Percentiles rank a stretch among this genome's conserved stretches.
Conservation (phyloP, 495 filamentous ascomycete species). For the Talaromyces stipitatus region DNA sequence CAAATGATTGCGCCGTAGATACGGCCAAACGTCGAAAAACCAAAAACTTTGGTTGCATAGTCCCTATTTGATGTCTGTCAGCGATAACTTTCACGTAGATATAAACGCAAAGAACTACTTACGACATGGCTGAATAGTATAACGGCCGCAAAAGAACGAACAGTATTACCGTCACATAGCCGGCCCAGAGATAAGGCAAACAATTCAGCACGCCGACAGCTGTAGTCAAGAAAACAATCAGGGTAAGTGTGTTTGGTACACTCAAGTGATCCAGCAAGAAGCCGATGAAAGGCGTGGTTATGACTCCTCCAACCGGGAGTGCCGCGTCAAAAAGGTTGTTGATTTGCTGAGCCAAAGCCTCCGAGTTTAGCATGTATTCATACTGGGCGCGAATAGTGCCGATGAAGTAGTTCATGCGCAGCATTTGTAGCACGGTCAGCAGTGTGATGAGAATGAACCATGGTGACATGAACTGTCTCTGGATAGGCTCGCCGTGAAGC, state of each 20-base stretch:
- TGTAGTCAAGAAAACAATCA: constrained; percentile 66
- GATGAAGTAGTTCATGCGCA: constrained; percentile 97
- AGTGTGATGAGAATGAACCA: constrained; percentile 86
- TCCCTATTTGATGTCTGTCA: constrained; percentile 41
- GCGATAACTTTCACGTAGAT: too few relatives aligned
- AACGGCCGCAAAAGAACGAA: constrained; percentile 54
- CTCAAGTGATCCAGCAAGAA: constrained; percentile 61
- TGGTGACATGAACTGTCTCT: constrained; percentile 65
- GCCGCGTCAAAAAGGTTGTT: constrained; percentile 86
- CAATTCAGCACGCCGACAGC: constrained; percentile 71
- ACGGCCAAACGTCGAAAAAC: constrained; percentile 85
- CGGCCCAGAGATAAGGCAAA: constrained; percentile 62
- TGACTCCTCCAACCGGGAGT: constrained; percentile 76
- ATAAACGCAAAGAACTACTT: constrained; percentile 17
- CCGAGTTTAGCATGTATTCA: constrained; percentile 57
- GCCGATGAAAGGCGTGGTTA: constrained; percentile 84
- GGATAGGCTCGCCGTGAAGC: constrained; percentile 65
- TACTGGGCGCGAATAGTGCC: constrained; percentile 86
- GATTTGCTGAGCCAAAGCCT: constrained; percentile 51
- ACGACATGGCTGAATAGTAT: constrained; percentile 47
- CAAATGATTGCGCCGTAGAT: constrained; percentile 93
- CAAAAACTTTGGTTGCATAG: constrained; percentile 91
- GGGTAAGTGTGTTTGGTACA: constrained; percentile 58
- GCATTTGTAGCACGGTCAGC: constrained; percentile 92
- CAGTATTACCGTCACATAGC: constrained; percentile 66